These are phyloP conservation scores for Wickerhamiella shivajii DNA, from an alignment of 805 yeast genomes.

Conservation along the genomic window DNA sequence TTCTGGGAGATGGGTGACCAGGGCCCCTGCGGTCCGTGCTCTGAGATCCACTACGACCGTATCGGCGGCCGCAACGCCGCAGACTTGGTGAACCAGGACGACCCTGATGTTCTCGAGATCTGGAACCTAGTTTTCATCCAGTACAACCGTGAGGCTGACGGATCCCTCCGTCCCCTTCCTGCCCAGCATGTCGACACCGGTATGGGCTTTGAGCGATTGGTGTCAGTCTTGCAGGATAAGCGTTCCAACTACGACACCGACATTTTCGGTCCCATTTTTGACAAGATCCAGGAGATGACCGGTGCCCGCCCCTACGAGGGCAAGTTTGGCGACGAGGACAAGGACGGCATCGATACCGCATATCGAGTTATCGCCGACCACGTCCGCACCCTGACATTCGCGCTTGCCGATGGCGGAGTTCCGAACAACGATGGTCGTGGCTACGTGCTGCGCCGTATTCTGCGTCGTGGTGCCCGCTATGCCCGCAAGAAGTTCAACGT, in stretches of 20 bases:
- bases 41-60: constrained; percentile 94
- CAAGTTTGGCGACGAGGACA: constrained; percentile 81
- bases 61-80: constrained; percentile 97
- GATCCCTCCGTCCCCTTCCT: constrained; percentile 67
- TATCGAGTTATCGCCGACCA: constrained; percentile 98
- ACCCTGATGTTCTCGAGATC: constrained; percentile 92
- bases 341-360: constrained; percentile 93
- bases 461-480: constrained; percentile 95
- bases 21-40: constrained; percentile 99
- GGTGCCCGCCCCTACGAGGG: constrained; percentile 88
- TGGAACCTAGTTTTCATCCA: constrained; percentile 98
- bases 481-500: constrained; percentile 92
- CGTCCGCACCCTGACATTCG: constrained; percentile 91
- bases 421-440: constrained; percentile 99
- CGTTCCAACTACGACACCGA: constrained; percentile 94
- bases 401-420: constrained; percentile 96
- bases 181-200: constrained; percentile 97
- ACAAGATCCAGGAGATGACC: constrained; percentile 77
- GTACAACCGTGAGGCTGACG: constrained; percentile 85
- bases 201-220: constrained; percentile 96
- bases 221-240: constrained; percentile 82
- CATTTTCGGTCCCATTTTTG: constrained; percentile 81
- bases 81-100: constrained; percentile 81
- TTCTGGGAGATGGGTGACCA: constrained; percentile 99
- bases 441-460: constrained; percentile 88